Evolutionary conservation across 2,329 filamentous ascomycete genomes (phyloP).

Genomic region (Colletotrichum coccodes): DNA sequence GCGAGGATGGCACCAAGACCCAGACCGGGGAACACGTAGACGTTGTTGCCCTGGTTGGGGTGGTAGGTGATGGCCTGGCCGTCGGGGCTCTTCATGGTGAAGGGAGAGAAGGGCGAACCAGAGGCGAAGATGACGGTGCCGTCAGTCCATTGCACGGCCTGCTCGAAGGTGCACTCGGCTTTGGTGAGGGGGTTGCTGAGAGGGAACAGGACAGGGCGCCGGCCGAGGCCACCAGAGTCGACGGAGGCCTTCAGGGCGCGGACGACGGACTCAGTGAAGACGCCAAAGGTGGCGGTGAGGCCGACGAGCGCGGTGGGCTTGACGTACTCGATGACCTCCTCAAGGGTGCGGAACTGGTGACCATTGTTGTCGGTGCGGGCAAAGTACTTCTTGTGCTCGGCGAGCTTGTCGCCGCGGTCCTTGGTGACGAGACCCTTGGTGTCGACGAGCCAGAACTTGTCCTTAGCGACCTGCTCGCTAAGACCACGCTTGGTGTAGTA

Average conservation of each 20-base stretch:
- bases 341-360: slow-evolving; percentile 80
- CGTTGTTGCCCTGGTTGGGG: slow-evolving; percentile 86
- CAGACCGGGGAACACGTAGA: slow-evolving; percentile 96
- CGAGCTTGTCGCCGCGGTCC: slow-evolving; percentile 93
- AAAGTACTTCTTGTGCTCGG: slow-evolving; percentile 86
- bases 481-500: slow-evolving; percentile 95
- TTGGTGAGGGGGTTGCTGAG: slow-evolving; percentile 96
- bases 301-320: slow-evolving; percentile 95
- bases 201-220: slow-evolving; percentile 92
- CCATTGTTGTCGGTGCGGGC: slow-evolving; percentile 72
- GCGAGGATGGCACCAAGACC: slow-evolving; percentile 92
- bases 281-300: slow-evolving; percentile 91
- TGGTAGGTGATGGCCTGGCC: slow-evolving; percentile 74
- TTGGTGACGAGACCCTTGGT: slow-evolving; percentile 94
- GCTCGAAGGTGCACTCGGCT: slow-evolving; percentile 97
- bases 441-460: slow-evolving; percentile 97
- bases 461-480: slow-evolving; percentile 85
- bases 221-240: slow-evolving; percentile 72
- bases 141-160: slow-evolving; percentile 90
- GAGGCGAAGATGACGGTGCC: slow-evolving; percentile 94
- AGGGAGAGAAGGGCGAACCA: slow-evolving; percentile 87
- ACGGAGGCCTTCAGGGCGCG: slow-evolving; percentile 74
- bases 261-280: slow-evolving; percentile 90
- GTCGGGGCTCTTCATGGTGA: slow-evolving; percentile 69
- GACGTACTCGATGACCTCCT: slow-evolving; percentile 93